These are phyloP conservation scores for Plasmodium berghei DNA, from an alignment of 169 alveolate species.

Conservation along the genomic window DNA sequence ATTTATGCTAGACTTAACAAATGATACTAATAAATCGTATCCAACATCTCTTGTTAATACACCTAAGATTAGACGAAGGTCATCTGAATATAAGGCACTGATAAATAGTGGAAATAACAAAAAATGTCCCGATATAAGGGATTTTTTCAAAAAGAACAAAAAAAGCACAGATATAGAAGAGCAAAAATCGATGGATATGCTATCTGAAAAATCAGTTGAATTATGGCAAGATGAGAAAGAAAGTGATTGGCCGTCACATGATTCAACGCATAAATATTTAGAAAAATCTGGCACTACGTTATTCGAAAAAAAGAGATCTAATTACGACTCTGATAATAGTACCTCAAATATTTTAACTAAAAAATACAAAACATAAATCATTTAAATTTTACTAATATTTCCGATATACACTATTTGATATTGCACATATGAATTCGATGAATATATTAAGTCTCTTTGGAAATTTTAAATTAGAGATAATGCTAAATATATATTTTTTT, in stretches of 20 bases:
- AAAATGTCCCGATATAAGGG: slow-evolving; percentile 48
- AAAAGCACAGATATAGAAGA: too few relatives aligned
- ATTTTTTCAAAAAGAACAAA: slow-evolving; percentile 17
- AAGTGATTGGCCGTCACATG: too few relatives aligned
- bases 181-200: too few relatives aligned
- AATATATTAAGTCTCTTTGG: too few relatives aligned
- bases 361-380: slow-evolving; percentile 24
- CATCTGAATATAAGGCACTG: slow-evolving; percentile 33
- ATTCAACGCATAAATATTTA: slow-evolving; percentile 8
- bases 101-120: slow-evolving; percentile 1
- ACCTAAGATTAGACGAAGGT: slow-evolving; percentile 38
- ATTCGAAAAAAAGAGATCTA: slow-evolving; percentile 17
- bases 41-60: slow-evolving; percentile 56
- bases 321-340: slow-evolving; percentile 13
- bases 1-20: slow-evolving; percentile 61
- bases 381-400: neutral
- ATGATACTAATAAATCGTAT: slow-evolving; percentile 64
- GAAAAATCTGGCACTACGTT: slow-evolving; percentile 19
- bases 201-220: too few relatives aligned
- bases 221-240: too few relatives aligned
- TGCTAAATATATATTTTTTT: too few relatives aligned
- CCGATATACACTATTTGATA: too few relatives aligned
- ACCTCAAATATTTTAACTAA: slow-evolving; percentile 12
- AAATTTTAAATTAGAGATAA: too few relatives aligned
- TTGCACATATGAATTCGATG: too few relatives aligned